A percentile compares a stretch with the other conserved stretches of the same genome.
phyloP scores from a whole-genome alignment of 228 moss, liverwort and hornwort genomes.

The Sphagnum magellanicum region DNA sequence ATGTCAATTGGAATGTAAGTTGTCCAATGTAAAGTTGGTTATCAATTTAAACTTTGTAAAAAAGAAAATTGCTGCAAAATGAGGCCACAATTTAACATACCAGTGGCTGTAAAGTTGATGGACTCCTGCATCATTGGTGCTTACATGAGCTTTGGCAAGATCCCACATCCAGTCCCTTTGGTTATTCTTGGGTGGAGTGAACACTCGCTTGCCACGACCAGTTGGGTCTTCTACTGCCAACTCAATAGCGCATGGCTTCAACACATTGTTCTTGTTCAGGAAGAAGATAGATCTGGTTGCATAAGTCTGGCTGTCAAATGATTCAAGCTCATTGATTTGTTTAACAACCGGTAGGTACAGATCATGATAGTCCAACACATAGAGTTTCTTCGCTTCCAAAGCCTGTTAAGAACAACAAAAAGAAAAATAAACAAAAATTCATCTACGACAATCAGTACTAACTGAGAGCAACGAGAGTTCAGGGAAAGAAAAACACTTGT shows the following conservation, averaged over 20 bases:
- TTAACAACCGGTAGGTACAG: constrained; percentile 18
- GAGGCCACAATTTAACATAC: neutral
- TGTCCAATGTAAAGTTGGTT: neutral
- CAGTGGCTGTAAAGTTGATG: constrained; percentile 12
- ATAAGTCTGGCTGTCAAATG: constrained; percentile 6
- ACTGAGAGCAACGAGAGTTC: neutral
- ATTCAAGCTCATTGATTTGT: constrained; percentile 9
- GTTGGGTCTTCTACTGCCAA: neutral
- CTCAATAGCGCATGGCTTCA: constrained; percentile 13
- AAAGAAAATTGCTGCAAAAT: neutral
- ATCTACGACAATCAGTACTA: neutral
- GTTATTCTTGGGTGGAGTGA: constrained; percentile 2
- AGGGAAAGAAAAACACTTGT: neutral
- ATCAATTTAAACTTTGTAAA: neutral
- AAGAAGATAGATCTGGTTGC: constrained; percentile 23
- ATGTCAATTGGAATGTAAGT: neutral
- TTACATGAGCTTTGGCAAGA: constrained; percentile 7
- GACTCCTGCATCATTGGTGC: neutral
- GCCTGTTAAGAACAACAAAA: constrained; percentile 14
- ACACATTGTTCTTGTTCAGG: constrained; percentile 7
- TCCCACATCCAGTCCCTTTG: constrained; percentile 1
- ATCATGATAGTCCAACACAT: constrained; percentile 32
- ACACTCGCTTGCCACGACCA: neutral
- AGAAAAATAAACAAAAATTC: no score
- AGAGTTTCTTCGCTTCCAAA: constrained; percentile 24